Base-by-base conservation (phyloP, 179 eudicot species). In the Patellifolia procumbens region DNA sequence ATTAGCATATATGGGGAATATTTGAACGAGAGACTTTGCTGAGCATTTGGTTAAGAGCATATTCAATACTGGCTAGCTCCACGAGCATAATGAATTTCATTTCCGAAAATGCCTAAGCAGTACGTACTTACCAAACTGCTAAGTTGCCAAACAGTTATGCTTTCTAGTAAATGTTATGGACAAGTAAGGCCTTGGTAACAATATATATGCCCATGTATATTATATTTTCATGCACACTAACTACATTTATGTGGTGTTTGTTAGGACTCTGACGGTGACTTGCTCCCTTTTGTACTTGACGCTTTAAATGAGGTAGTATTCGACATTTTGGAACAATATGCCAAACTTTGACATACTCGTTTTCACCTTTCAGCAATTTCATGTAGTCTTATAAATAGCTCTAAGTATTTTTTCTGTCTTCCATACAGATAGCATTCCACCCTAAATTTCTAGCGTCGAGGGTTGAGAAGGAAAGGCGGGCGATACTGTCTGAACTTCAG, bases 401-500 rank as follows among this genome's bases (percentile, higher is more conserved):
- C n/a, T 26, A 29, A 20, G 24, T 80, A 56, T 60, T 15, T 48
- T 65, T 79, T 22, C 6, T 71, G 56, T 79, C 62, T 64, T 78
- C 68, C 17, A 48, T 78, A 77, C 88, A 92, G 99, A 96, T 96
- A 77, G 98, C 98, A 78, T 96, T 96, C 83, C 88, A 88, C 68
- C 99, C 99, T 35, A 92, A 96, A 69, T 96, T 96, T 77, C 92
- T 96, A 73, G 73, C 97, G 80, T 94, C 99, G 56, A 91, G 99
- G 75, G 99, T 96, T 83, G 99, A 96, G 76, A 96, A 96, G 89
- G 99, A 96, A 86, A 91, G 99, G 76, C 85, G 97, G 66, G 99
- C 99, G 4, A 96, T 96, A 81, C 83, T 96, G 79, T 96, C 99
- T 51, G 99, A 96, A 82, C 86, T 96, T 70, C 99, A 96, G 81